Conservation (phyloP, 2,329 filamentous ascomycete species). For the Fusarium sp. region DNA sequence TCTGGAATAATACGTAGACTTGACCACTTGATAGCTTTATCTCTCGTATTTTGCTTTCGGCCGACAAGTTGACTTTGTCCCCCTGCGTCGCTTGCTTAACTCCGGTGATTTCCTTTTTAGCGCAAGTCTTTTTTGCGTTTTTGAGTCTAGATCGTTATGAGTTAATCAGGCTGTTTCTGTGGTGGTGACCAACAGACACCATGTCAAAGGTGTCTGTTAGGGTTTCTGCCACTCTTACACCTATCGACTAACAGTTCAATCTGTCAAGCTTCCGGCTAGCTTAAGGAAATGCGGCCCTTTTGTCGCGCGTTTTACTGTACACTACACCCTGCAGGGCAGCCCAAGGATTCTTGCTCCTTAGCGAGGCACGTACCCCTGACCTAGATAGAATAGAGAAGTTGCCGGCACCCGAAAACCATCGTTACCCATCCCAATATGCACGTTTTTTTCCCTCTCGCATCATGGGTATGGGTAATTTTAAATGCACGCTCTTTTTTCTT, state of each 20-base stretch:
- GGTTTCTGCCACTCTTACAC: rapidly evolving
- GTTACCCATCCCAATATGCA: not conserved
- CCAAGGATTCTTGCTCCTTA: not conserved
- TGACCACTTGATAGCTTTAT: not conserved
- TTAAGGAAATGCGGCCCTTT: slow-evolving; percentile 24
- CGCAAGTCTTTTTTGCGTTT: not conserved
- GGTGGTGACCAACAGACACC: not conserved
- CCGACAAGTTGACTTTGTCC: not conserved
- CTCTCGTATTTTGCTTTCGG: not conserved
- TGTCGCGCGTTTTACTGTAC: slow-evolving; percentile 14
- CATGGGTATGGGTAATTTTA: slow-evolving; percentile 14
- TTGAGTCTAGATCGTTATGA: slow-evolving; percentile 28
- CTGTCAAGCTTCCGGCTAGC: slow-evolving; percentile 5
- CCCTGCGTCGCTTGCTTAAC: slow-evolving; percentile 8
- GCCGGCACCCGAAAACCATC: not conserved
- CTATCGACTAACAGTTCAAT: not conserved
- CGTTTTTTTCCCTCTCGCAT: slow-evolving; percentile 2
- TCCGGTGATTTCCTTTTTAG: slow-evolving; percentile 40
- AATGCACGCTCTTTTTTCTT: slow-evolving; percentile 2
- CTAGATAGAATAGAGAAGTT: slow-evolving; percentile 30
- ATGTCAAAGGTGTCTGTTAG: not conserved
- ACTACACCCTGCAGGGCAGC: too few relatives aligned
- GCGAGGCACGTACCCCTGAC: slow-evolving; percentile 17
- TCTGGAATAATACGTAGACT: not conserved
- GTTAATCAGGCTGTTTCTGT: slow-evolving; percentile 1